Evolutionary conservation across 257 asterid genomes (phyloP), one percentile per base, ranked within the genome.

Genomic region (Solanum arcanum): DNA sequence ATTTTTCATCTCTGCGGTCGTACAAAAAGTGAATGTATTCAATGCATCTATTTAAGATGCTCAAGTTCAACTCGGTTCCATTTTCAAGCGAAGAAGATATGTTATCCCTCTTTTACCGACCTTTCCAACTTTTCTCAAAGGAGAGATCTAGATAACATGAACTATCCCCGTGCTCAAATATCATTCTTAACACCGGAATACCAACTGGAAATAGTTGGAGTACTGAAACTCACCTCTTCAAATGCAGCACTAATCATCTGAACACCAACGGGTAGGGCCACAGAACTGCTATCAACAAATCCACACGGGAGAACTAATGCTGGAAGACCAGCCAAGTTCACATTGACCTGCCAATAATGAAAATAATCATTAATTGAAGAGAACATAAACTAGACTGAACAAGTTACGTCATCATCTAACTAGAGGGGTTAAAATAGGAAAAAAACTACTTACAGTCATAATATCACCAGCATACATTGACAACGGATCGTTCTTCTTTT

Each of bases 381-480:
- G 66, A 59, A 14, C 31, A 78, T 41, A 46, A 49, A 78, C 27
- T 78, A 46, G 42, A 81, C 66, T 6, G 20, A 47, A 47, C 18
- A 5, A 47, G 9, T 46, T 20, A 80, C 46, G 20, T 81, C 84
- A 80, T 27, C n/a, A 80, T 16, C 31, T 20, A 20, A 29, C 37
- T 62, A 52, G 29, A 86, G 73, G 83, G 56, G 39, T 37, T 6
- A 15, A 70, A 49, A 73, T 39, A 70, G 83, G 66, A 3, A 59
- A 75, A 23, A 15, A 62, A 69, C 25, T 80, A 91, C 99, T 93
- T 91, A 96, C 99, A 41, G 99, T 97, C 99, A 96, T 97, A 70
- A 95, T 95, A 88, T 97, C 99, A 83, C 99, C 99, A 8, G 98
- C 99, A 86, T 97, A 97, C 99, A 97, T 96, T 90, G 99, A 97